Base-by-base conservation (phyloP, 31 red algal species). In the Endocladia muricata region DNA sequence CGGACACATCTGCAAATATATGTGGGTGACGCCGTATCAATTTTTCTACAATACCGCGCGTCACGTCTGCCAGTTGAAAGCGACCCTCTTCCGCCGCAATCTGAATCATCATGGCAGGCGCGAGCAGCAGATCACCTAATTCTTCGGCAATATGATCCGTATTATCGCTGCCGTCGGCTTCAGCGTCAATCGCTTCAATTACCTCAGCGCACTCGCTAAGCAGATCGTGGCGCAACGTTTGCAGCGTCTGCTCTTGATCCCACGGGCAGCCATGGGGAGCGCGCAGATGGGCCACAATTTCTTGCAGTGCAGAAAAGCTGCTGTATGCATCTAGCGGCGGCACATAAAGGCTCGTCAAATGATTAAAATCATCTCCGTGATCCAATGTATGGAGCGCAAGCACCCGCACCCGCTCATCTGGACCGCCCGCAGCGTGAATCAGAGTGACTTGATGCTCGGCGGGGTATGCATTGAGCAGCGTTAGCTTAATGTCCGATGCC, bases 191-290 rank as follows among this genome's bases (percentile, higher is more conserved):
- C 57, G 72, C 72, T 15, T 76, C 72, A 7, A 68, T 23, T 19
- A 76, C n/a, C 31, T 76, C 72, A 68, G 66, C 66, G 35, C 21
- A 15, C 57, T 76, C 72, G 23, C 68, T 57, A 9, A 76, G 21
- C 6, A 68, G 23, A 68, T 30, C 8, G n/a, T 13, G 11, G 22
- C 13, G 11, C 57, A 76, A 34, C 7, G 56, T 32, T 41, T 76
- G 58, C 9, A 48, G 52, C n/a, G 72, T 76, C 31, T 76, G 72
- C 31, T 76, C 58, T 6, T 13, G n/a, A 76, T 76, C 72, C 72
- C 72, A 76, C n/a, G 72, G 72, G 68, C 72, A 76, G 31, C 67
- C 67, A 42, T 37, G 34, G 7, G 67, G 67, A 11, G 33, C 67
- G 51, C 67, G 67, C 9, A 71, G 67, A 19, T 37, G 8, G 25